Conservation (phyloP, 768 basidiomycete species). For the Hortiboletus flavorubellus region DNA sequence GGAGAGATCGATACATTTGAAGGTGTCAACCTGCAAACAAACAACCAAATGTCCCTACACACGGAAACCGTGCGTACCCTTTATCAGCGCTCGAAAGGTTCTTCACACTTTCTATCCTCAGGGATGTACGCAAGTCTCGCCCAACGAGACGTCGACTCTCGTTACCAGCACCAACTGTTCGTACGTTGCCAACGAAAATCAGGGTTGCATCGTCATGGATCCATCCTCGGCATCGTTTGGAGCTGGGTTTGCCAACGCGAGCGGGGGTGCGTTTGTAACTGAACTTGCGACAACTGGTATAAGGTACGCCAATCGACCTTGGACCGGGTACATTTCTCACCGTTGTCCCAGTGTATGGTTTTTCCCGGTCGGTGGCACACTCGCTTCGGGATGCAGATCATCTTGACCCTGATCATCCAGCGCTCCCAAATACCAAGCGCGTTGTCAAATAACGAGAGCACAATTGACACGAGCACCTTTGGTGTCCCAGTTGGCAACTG, state of each 20-base stretch:
- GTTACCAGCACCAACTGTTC: slow-evolving; percentile 60
- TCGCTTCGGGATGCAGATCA: not conserved
- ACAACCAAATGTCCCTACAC: slow-evolving; percentile 75
- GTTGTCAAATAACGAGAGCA: slow-evolving; percentile 46
- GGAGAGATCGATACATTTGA: slow-evolving; percentile 82
- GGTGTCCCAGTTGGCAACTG: slow-evolving; percentile 72
- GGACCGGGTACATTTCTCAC: not conserved
- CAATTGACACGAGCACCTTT: slow-evolving; percentile 52
- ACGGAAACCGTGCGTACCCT: slow-evolving; percentile 45
- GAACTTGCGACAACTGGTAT: slow-evolving; percentile 66
- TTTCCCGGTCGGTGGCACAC: slow-evolving; percentile 22
- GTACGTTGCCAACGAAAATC: slow-evolving; percentile 49
- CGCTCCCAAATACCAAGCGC: slow-evolving; percentile 43
- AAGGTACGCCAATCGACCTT: slow-evolving; percentile 41
- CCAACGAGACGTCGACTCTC: slow-evolving; percentile 48
- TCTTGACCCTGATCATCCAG: slow-evolving; percentile 12
- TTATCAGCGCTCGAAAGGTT: not conserved
- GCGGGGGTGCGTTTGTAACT: slow-evolving; percentile 75
- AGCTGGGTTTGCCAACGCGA: slow-evolving; percentile 56
- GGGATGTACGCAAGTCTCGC: slow-evolving; percentile 53
- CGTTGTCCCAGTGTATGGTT: slow-evolving; percentile 27
- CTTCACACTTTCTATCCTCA: slow-evolving; percentile 8
- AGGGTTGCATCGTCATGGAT: slow-evolving; percentile 64
- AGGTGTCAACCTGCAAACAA: slow-evolving; percentile 64
- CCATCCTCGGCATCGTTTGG: slow-evolving; percentile 59